Evolutionary conservation across 371 early-diverging fungal genomes (phyloP).

Genomic region (Mucor sp.): DNA sequence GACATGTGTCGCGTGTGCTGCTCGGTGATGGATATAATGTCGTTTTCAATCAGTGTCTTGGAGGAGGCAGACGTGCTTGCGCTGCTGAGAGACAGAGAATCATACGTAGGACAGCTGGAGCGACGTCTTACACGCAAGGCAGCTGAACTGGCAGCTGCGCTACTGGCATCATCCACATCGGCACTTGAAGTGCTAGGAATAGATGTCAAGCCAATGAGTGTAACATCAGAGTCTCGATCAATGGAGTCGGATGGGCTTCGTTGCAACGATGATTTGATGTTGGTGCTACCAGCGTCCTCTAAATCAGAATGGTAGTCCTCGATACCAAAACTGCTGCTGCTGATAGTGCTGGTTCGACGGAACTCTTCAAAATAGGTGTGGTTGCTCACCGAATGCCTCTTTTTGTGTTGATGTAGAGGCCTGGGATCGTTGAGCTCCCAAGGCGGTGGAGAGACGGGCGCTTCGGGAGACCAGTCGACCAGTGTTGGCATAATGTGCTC

Average conservation of each 20-base stretch:
- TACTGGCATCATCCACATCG: neutral
- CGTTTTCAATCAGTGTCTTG: conserved; percentile 13
- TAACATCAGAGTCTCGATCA: conserved; percentile 13
- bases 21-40: conserved; percentile 20
- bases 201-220: conserved; percentile 7
- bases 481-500: conserved; percentile 18
- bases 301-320: conserved; percentile 18
- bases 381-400: neutral
- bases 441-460: conserved; percentile 17
- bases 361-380: neutral
- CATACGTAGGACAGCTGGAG: conserved; percentile 21
- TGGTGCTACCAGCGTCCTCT: neutral
- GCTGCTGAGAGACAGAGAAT: neutral
- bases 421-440: conserved; percentile 11
- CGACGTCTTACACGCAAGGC: conserved; percentile 7
- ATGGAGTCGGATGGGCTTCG: neutral
- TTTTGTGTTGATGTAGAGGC: neutral
- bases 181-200: neutral
- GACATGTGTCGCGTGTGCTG: conserved; percentile 17
- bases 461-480: conserved; percentile 19
- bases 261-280: neutral
- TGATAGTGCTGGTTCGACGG: neutral
- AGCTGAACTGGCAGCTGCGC: neutral
- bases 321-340: neutral
- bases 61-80: neutral